Base-by-base conservation (phyloP, 768 basidiomycete species). In the Lactarius quietus region DNA sequence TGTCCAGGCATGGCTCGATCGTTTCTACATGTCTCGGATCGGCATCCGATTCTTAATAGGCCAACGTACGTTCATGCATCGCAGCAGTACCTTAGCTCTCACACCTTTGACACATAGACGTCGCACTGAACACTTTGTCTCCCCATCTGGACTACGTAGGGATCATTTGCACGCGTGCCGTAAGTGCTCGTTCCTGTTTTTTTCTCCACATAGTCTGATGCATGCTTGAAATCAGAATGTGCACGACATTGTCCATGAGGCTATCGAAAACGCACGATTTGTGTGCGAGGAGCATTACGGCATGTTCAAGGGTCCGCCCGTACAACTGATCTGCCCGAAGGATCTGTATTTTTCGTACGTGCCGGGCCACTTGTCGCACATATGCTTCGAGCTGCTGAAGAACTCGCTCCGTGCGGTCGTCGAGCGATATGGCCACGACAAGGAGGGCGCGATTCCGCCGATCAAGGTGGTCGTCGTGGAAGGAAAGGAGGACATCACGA, bases 331-430 rank as follows among this genome's bases (percentile, higher is more conserved):
- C 71, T 98, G 97, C 76, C 93, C 95, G 0, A 79, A 84, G 59
- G 78, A 91, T 72, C 85, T 99, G 69, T 83, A 83, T 23, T 98
- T 98, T 78, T 82, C 94, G 69, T 98, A 98, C 76, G 94, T 99
- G 53, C 97, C 97, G 0, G 95, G 93, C 4, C 97, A 99, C 73
- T 79, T 99, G 66, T 93, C 92, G 1, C 97, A 99, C 76, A 98
- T 99, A 77, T 84, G 89, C 70, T 99, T 99, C 76, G 97, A 99
- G 73, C 84, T 99, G 14, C 83, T 98, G 63, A 99, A 99, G 76
- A 99, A 99, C 81, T 98, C 95, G 20, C 82, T 99, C 12, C 89
- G 97, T 48, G 97, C 97, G 1, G 92, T 96, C 61, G 96, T 99
- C 20, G 97, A 98, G 76, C 85, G 91, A 2, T 91, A 86, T 74